phyloP scores from a whole-genome alignment of 768 basidiomycete species.

The Brasilioporus rufonigricans region DNA sequence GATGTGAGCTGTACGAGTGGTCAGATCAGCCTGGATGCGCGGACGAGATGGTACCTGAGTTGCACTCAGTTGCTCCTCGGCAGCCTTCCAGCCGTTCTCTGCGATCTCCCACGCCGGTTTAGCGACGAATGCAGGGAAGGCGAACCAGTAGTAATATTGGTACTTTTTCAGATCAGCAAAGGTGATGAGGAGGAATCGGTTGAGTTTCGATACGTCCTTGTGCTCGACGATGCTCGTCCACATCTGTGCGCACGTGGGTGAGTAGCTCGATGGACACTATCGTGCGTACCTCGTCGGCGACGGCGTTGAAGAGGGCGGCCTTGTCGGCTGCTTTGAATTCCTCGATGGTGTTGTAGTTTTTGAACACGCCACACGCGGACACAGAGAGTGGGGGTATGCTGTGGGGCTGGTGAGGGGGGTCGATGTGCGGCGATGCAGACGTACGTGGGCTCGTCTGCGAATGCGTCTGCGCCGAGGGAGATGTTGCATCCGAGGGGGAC shows the following conservation, averaged over 20 bases:
- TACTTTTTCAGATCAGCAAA: conserved; percentile 99
- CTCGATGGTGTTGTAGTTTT: conserved; percentile 97
- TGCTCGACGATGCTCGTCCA: conserved; percentile 59
- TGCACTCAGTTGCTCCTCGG: conserved; percentile 41
- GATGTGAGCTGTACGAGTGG: conserved; percentile 42
- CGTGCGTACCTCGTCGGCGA: conserved; percentile 60
- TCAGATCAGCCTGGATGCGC: background rate
- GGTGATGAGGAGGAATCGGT: conserved; percentile 84
- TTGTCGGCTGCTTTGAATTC: conserved; percentile 92
- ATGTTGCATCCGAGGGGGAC: conserved; percentile 72
- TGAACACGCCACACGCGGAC: conserved; percentile 62
- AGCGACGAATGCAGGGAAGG: conserved; percentile 87
- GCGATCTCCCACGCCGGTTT: conserved; percentile 90
- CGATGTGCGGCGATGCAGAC: conserved; percentile 17
- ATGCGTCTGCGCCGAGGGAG: conserved; percentile 62
- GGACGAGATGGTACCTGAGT: conserved; percentile 35
- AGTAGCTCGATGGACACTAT: background rate
- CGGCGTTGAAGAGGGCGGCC: conserved; percentile 73
- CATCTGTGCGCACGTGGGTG: conserved; percentile 44
- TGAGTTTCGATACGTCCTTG: conserved; percentile 56
- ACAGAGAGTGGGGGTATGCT: conserved; percentile 52
- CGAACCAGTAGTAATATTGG: conserved; percentile 97
- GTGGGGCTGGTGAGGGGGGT: conserved; percentile 1
- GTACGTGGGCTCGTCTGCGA: conserved; percentile 52
- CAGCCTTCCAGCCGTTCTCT: conserved; percentile 55